Base-by-base conservation (phyloP, 331 rosid species). In the Spiraea crenata region DNA sequence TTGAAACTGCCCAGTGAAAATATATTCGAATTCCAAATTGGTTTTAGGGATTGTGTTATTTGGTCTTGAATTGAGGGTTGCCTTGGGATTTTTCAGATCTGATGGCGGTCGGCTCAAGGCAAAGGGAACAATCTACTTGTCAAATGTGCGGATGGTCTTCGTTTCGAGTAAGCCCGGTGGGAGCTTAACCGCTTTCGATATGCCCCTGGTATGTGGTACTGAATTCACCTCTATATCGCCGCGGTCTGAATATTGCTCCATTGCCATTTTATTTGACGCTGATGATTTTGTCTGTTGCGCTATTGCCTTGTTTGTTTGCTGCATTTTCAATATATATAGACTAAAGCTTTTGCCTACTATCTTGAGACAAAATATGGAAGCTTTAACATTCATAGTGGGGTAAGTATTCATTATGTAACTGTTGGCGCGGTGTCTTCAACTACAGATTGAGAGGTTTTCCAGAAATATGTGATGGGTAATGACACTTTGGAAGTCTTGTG, bases 111-210 rank as follows among this genome's bases (percentile, higher is more conserved):
- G 75, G 75, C 68, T 81, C 49, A 91, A 88, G 85, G 87, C 96
- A 51, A 91, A 85, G 77, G 99, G 99, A 75, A 80, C 81, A 10
- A 83, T 95, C 63, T 95, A 91, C 79, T 81, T 95, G 82, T 95
- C 99, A 14, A 91, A 91, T 70, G 67, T 91, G 49, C 91, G 99
- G 52, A 91, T 91, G 96, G 97, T 88, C 59, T 95, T 95, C 14
- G 96, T 91, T 38, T 85, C 97, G 35, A 91, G 69, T 69, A 79
- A 73, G 55, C 96, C 89, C 19, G 81, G 70, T 76, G 93, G 82
- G 45, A 64, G 59, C 61, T 80, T 91, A 17, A 3, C 54, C 49
- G 97, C 96, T 49, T 95, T 95, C 72, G 99, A 95, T 69, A 83
- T 95, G 96, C 99, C 99, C 69, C 65, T 95, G 96, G 99, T 91